These are phyloP conservation scores for Nicotiana rustica DNA, from an alignment of 305 asterid genomes.

Conservation along the genomic window DNA sequence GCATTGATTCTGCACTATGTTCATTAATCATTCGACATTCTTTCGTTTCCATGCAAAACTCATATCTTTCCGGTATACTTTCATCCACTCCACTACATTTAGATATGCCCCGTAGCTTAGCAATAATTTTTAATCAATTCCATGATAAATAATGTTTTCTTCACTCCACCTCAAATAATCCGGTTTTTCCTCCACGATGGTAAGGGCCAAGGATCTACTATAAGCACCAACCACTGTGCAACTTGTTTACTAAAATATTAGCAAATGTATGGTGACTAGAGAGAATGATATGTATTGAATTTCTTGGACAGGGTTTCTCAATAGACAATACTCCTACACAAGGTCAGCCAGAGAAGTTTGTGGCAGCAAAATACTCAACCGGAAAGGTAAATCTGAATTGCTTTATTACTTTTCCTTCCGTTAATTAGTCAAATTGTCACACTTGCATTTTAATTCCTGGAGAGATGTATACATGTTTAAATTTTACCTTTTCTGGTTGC, in stretches of 20 bases:
- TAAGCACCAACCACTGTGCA: neutral
- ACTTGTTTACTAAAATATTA: neutral
- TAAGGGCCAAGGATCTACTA: neutral
- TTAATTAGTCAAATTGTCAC: neutral
- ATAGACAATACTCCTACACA: slow-evolving; percentile 58
- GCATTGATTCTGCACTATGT: neutral
- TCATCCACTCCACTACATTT: neutral
- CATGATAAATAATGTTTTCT: neutral
- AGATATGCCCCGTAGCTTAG: neutral
- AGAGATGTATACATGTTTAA: slow-evolving; percentile 28
- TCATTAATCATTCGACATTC: neutral
- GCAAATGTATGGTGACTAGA: slow-evolving; percentile 26
- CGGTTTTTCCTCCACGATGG: neutral
- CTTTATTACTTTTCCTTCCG: neutral
- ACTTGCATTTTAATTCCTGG: slow-evolving; percentile 28
- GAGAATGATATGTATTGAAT: slow-evolving; percentile 24
- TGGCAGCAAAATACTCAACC: slow-evolving; percentile 81
- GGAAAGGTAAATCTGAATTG: slow-evolving; percentile 69
- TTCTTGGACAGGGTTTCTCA: slow-evolving; percentile 76
- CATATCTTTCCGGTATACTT: neutral
- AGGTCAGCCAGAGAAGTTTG: slow-evolving; percentile 79
- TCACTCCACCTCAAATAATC: slow-evolving; percentile 18
- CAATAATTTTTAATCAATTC: neutral
- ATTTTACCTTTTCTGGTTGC: slow-evolving; percentile 52
- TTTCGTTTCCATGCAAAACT: neutral